These are phyloP conservation scores for Massariosphaeria phaeospora DNA, from an alignment of 495 filamentous ascomycete species.

Conservation along the genomic window DNA sequence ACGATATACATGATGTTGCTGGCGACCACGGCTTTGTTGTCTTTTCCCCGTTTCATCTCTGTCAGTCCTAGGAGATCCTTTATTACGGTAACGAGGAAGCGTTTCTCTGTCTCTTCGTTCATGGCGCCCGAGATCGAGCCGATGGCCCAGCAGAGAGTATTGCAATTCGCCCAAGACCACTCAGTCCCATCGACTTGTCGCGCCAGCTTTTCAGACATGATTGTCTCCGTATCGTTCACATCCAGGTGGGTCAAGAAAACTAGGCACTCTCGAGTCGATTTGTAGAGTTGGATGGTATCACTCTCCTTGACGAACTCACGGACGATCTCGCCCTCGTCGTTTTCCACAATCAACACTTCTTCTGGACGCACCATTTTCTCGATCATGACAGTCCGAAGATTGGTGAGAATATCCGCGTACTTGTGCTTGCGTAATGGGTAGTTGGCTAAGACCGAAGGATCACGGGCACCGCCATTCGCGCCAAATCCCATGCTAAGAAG, in stretches of 20 bases:
- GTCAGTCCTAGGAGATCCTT: slow-evolving; percentile 97
- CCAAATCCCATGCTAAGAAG: slow-evolving; percentile 67
- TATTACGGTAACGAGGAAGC: slow-evolving; percentile 96
- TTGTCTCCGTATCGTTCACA: slow-evolving; percentile 92
- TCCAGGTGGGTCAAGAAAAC: slow-evolving; percentile 98
- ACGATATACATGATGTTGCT: slow-evolving; percentile 99
- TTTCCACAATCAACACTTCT: slow-evolving; percentile 98
- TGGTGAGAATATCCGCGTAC: slow-evolving; percentile 88
- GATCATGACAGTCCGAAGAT: slow-evolving; percentile 95
- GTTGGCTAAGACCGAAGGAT: slow-evolving; percentile 73
- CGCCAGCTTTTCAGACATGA: slow-evolving; percentile 97
- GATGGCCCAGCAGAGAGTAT: slow-evolving; percentile 98
- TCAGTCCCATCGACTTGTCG: slow-evolving; percentile 90
- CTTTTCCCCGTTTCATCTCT: slow-evolving; percentile 98
- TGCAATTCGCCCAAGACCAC: slow-evolving; percentile 99
- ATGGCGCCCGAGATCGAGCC: slow-evolving; percentile 97
- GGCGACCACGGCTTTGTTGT: slow-evolving; percentile 98
- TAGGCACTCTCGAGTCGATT: slow-evolving; percentile 94
- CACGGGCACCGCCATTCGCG: slow-evolving; percentile 73
- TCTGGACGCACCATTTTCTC: slow-evolving; percentile 99
- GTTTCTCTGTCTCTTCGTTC: slow-evolving; percentile 98
- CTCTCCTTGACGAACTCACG: slow-evolving; percentile 99
- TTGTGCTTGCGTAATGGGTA: slow-evolving; percentile 96
- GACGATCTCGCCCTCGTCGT: slow-evolving; percentile 98
- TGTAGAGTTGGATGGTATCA: slow-evolving; percentile 98